These are phyloP conservation scores for Polygonum aviculare DNA, from an alignment of 148 eudicot species.

Conservation along the genomic window DNA sequence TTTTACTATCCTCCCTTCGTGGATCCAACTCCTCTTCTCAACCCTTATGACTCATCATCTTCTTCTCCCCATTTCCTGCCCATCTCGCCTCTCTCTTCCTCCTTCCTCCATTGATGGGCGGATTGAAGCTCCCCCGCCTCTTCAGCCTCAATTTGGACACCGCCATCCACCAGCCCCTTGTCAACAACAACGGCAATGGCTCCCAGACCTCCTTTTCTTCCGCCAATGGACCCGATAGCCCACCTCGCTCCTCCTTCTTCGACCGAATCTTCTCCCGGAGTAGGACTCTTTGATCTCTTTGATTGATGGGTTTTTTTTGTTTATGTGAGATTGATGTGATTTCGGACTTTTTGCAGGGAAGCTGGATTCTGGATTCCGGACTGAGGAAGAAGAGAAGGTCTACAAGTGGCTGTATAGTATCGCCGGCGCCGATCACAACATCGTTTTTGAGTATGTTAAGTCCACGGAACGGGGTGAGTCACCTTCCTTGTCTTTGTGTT, in stretches of 20 bases:
- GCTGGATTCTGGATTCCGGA: constrained; percentile 23
- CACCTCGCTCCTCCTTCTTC: constrained; percentile 6
- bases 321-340: not conserved
- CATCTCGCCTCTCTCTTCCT: not conserved
- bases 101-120: constrained; percentile 14
- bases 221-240: constrained; percentile 17
- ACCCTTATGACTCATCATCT: constrained; percentile 8
- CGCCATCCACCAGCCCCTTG: constrained; percentile 20
- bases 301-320: not conserved
- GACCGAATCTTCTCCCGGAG: constrained; percentile 20
- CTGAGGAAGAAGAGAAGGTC: constrained; percentile 39
- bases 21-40: constrained; percentile 15
- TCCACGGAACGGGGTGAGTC: constrained; percentile 46
- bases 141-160: constrained; percentile 10
- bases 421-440: constrained; percentile 27
- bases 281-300: constrained; percentile 1
- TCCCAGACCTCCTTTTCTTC: not conserved
- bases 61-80: not conserved
- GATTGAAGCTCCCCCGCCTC: constrained; percentile 14
- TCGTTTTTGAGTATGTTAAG: constrained; percentile 41
- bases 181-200: constrained; percentile 1
- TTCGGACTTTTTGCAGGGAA: constrained; percentile 22
- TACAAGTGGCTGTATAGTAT: constrained; percentile 39
- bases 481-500: not conserved
- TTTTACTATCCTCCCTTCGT: not conserved